Percentiles rank a stretch among this genome's conserved stretches.
phyloP scores from a whole-genome alignment of 805 yeast species.

The Diddensiella caesifluorescens region DNA sequence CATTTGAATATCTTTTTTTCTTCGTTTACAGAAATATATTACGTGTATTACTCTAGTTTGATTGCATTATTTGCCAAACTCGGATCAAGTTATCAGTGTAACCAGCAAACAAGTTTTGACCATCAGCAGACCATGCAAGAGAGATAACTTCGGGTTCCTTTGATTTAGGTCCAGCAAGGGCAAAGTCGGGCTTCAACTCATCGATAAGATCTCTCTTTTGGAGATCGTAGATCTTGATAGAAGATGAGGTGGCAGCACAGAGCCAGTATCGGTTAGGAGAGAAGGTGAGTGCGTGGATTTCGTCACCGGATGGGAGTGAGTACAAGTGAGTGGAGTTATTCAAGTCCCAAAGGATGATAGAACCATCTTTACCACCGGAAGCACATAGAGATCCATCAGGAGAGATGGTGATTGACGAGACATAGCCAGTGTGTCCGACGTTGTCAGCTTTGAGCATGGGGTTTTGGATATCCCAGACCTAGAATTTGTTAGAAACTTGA shows the following conservation, averaged over 20 bases:
- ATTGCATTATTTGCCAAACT: constrained; percentile 99
- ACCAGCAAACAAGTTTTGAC: constrained; percentile 99
- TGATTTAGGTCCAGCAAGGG: constrained; percentile 73
- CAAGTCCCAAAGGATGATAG: constrained; percentile 97
- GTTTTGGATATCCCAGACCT: constrained; percentile 93
- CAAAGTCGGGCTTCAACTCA: constrained; percentile 97
- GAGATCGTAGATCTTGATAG: constrained; percentile 97
- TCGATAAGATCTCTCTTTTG: constrained; percentile 91
- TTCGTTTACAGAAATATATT: constrained; percentile 2
- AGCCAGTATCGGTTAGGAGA: constrained; percentile 99
- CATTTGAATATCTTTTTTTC: constrained; percentile 1
- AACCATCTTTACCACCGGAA: constrained; percentile 99
- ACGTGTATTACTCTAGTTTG: constrained; percentile 20
- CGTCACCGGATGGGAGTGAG: constrained; percentile 93
- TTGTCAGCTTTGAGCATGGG: constrained; percentile 88
- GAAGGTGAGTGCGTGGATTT: constrained; percentile 97
- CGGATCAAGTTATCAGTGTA: constrained; percentile 99
- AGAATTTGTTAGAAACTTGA: constrained; percentile 19
- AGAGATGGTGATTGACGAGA: constrained; percentile 92
- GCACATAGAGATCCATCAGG: constrained; percentile 99
- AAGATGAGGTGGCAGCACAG: constrained; percentile 97
- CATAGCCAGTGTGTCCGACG: constrained; percentile 99
- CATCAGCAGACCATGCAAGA: constrained; percentile 99
- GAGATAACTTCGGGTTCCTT: constrained; percentile 98
- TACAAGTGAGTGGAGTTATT: constrained; percentile 77